These are phyloP conservation scores for Microcera coccophila DNA, from an alignment of 2,329 filamentous ascomycete genomes.

Conservation along the genomic window DNA sequence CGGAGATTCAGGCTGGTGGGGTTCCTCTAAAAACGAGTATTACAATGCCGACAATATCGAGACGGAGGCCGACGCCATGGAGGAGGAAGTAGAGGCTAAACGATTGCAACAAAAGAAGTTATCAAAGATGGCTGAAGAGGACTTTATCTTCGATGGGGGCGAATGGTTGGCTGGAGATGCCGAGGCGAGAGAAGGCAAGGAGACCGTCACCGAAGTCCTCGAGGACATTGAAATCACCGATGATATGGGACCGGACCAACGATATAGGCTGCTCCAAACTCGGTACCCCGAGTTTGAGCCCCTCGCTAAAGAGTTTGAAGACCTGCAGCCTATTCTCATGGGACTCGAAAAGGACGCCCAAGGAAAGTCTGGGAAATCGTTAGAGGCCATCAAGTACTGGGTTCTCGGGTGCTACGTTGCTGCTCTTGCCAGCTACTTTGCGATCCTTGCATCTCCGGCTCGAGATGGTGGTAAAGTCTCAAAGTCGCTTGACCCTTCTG, in stretches of 20 bases:
- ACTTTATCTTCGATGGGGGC: slow-evolving; percentile 88
- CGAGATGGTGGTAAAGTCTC: slow-evolving; percentile 51
- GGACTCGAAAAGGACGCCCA: slow-evolving; percentile 57
- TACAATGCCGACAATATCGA: slow-evolving; percentile 79
- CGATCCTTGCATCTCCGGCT: slow-evolving; percentile 78
- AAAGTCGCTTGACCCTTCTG: slow-evolving; percentile 66
- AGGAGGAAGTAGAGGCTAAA: slow-evolving; percentile 88
- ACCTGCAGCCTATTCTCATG: slow-evolving; percentile 64
- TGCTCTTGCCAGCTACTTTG: slow-evolving; percentile 88
- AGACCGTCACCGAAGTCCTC: slow-evolving; percentile 79
- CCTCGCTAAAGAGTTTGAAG: slow-evolving; percentile 72
- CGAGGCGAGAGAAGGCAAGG: slow-evolving; percentile 48
- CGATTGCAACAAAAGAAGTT: slow-evolving; percentile 88
- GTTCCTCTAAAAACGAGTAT: slow-evolving; percentile 81
- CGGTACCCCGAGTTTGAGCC: slow-evolving; percentile 92
- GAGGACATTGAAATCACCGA: slow-evolving; percentile 78
- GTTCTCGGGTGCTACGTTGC: slow-evolving; percentile 83
- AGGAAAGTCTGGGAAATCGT: slow-evolving; percentile 46
- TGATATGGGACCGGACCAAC: slow-evolving; percentile 72
- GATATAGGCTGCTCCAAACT: slow-evolving; percentile 67
- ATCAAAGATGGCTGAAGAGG: slow-evolving; percentile 80
- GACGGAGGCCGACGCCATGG: slow-evolving; percentile 67
- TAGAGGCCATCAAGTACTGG: slow-evolving; percentile 70
- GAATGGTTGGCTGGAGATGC: slow-evolving; percentile 69
- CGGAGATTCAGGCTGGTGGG: slow-evolving; percentile 72